These are phyloP conservation scores for Globisporangium emineosum DNA, from an alignment of 352 stramenopile species.

Conservation along the genomic window DNA sequence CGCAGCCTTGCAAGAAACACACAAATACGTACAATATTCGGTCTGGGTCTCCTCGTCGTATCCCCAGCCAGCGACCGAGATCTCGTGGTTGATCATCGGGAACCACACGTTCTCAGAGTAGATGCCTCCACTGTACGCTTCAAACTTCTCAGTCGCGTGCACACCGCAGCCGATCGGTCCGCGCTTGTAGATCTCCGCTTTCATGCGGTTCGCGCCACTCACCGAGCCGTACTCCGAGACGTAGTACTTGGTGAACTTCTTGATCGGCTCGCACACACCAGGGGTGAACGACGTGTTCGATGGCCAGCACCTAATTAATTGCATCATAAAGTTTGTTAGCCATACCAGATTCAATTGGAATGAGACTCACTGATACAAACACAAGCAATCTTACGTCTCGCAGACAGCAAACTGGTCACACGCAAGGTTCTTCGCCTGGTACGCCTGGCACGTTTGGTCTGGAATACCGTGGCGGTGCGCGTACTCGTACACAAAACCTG, in stretches of 20 bases:
- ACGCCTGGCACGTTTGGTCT: conserved; percentile 91
- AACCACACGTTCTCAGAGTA: conserved; percentile 85
- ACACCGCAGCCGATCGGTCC: conserved; percentile 88
- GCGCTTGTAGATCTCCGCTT: conserved; percentile 90
- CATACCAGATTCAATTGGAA: not conserved
- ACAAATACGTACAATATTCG: conserved; percentile 78
- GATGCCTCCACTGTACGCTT: conserved; percentile 73
- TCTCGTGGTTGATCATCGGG: conserved; percentile 86
- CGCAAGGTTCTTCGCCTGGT: conserved; percentile 82
- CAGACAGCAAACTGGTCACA: conserved; percentile 80
- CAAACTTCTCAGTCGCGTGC: conserved; percentile 84
- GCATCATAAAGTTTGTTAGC: not conserved
- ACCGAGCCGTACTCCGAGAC: conserved; percentile 89
- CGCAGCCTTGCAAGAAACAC: not conserved
- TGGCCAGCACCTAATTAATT: conserved; percentile 59
- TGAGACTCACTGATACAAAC: not conserved
- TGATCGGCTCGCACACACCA: conserved; percentile 79
- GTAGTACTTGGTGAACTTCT: conserved; percentile 88
- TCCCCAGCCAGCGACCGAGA: conserved; percentile 87
- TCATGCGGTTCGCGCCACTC: conserved; percentile 85
- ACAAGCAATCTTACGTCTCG: conserved; percentile 53
- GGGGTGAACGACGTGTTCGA: conserved; percentile 86
- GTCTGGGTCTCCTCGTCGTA: conserved; percentile 81
- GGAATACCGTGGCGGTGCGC: conserved; percentile 87
- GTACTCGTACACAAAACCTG: conserved; percentile 84